Conservation (phyloP, 306 rosid genomes). For the Dryas alaskensis region DNA sequence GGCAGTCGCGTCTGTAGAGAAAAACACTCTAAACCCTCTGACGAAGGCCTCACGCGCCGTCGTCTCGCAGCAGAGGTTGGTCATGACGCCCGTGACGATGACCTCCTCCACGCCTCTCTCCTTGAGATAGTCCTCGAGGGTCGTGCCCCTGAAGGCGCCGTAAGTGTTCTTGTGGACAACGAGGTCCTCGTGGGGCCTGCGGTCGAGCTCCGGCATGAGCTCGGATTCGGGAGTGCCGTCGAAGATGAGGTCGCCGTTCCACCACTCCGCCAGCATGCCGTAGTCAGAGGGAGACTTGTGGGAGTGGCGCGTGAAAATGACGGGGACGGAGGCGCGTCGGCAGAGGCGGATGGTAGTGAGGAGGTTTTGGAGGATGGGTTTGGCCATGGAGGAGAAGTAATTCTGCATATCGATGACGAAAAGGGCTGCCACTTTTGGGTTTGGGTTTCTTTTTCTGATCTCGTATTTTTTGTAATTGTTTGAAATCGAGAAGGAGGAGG, state of each 20-base stretch:
- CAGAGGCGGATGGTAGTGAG: constrained; percentile 60
- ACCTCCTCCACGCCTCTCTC: constrained; percentile 66
- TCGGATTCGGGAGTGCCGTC: constrained; percentile 55
- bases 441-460: constrained; percentile 47
- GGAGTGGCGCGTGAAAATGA: constrained; percentile 71
- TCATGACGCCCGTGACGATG: constrained; percentile 68
- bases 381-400: constrained; percentile 51
- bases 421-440: constrained; percentile 50
- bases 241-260: constrained; percentile 52
- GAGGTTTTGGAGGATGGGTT: constrained; percentile 49
- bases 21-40: constrained; percentile 66
- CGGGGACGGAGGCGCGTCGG: constrained; percentile 56
- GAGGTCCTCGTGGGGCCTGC: constrained; percentile 25
- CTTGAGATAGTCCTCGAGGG: constrained; percentile 44
- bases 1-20: constrained; percentile 65
- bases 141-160: constrained; percentile 50
- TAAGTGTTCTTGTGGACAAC: constrained; percentile 58
- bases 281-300: constrained; percentile 47
- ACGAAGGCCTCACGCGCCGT: constrained; percentile 72
- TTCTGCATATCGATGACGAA: constrained; percentile 66
- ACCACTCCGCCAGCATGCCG: constrained; percentile 64
- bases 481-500: constrained; percentile 3
- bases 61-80: constrained; percentile 75
- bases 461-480: constrained; percentile 43
- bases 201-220: constrained; percentile 45